Evolutionary conservation across 176 grass and related monocot genomes (phyloP).

Genomic region (Bothriochloa decipiens): DNA sequence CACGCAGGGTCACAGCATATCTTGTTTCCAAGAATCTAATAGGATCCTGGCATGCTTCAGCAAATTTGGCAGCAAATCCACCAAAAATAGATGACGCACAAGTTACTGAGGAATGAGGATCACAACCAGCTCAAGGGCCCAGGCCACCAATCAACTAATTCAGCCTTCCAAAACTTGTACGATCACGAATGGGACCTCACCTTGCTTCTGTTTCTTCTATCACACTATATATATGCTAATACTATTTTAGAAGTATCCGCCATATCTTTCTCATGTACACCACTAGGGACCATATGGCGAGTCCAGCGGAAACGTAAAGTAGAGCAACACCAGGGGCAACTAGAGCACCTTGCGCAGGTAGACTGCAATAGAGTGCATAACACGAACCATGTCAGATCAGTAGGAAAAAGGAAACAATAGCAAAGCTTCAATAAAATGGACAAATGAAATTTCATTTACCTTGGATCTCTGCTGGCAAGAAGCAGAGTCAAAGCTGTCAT

Average conservation of each 20-base stretch:
- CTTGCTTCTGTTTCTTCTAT: slow-evolving; percentile 54
- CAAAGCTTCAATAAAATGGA: not conserved
- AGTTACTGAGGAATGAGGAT: slow-evolving; percentile 37
- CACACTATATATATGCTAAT: slow-evolving; percentile 48
- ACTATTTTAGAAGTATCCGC: slow-evolving; percentile 84
- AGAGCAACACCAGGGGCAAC: slow-evolving; percentile 61
- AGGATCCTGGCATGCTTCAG: slow-evolving; percentile 28
- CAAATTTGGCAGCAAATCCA: slow-evolving; percentile 34
- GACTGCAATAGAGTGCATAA: slow-evolving; percentile 45
- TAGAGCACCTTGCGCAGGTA: slow-evolving; percentile 55
- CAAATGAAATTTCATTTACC: slow-evolving; percentile 39
- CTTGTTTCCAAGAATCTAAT: slow-evolving; percentile 40
- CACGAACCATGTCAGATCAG: not conserved
- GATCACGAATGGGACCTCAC: slow-evolving; percentile 32
- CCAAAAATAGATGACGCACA: slow-evolving; percentile 14
- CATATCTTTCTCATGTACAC: slow-evolving; percentile 97
- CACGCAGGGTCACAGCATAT: slow-evolving; percentile 33
- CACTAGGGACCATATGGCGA: slow-evolving; percentile 90
- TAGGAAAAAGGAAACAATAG: not conserved
- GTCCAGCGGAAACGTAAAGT: slow-evolving; percentile 88
- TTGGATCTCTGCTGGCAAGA: slow-evolving; percentile 83
- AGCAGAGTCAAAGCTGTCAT: slow-evolving; percentile 88
- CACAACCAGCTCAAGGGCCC: slow-evolving; percentile 25
- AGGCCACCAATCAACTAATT: slow-evolving; percentile 38
- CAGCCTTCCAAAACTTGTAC: slow-evolving; percentile 41